phyloP scores from a whole-genome alignment of 176 grass and related monocot genomes.

The Hsuehochloa calcarea region DNA sequence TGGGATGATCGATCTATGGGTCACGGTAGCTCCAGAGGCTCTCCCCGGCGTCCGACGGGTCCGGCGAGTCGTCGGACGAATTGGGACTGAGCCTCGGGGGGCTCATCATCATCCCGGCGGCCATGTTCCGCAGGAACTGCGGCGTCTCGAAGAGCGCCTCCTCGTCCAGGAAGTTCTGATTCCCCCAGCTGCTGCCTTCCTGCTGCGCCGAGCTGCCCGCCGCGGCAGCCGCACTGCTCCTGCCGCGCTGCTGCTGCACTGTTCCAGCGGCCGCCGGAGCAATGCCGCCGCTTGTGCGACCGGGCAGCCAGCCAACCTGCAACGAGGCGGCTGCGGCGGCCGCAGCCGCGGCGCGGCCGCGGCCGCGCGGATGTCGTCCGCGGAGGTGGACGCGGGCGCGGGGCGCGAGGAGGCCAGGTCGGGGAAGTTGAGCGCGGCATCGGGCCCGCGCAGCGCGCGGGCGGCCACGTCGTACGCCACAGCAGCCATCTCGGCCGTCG shows the following conservation, averaged over 20 bases:
- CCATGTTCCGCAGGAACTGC: conserved; percentile 77
- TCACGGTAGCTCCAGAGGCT: conserved; percentile 75
- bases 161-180: conserved; percentile 66
- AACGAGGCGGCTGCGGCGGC: conserved; percentile 42
- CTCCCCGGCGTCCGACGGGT: conserved; percentile 44
- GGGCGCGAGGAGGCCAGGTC: conserved; percentile 42
- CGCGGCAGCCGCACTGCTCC: not conserved
- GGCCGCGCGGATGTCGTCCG: conserved; percentile 69
- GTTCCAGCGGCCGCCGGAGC: not conserved
- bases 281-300: not conserved
- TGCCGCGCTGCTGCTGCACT: not conserved
- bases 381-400: conserved; percentile 54
- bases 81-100: conserved; percentile 62
- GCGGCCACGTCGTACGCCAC: conserved; percentile 88
- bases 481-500: conserved; percentile 92
- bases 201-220: not conserved
- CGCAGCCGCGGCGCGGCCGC: conserved; percentile 56
- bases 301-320: not conserved
- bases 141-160: conserved; percentile 93
- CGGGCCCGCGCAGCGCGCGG: conserved; percentile 57
- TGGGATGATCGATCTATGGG: conserved; percentile 26
- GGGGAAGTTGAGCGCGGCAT: conserved; percentile 83
- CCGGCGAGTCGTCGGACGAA: conserved; percentile 52
- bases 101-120: conserved; percentile 95
- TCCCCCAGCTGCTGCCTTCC: not conserved